A percentile compares a stretch with the other conserved stretches of the same genome.
These are phyloP conservation scores for Fusarium incarnatum DNA, from an alignment of 2,329 filamentous ascomycete genomes.

Conservation along the genomic window DNA sequence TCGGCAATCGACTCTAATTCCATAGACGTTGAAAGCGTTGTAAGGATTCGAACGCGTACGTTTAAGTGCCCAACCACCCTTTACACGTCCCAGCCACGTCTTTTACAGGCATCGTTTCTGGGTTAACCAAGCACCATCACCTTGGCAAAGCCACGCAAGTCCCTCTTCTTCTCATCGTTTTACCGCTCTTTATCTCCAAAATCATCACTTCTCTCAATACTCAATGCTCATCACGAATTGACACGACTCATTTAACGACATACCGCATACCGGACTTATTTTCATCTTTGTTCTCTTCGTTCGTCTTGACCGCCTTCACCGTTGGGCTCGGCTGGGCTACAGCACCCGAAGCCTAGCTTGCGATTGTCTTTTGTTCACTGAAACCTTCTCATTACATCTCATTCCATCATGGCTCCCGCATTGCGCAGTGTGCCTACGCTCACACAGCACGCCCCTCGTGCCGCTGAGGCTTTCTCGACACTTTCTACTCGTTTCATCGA, in stretches of 20 bases:
- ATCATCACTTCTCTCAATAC: background rate
- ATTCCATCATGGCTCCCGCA: constrained; percentile 55
- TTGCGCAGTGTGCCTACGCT: constrained; percentile 49
- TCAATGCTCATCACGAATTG: constrained; percentile 2
- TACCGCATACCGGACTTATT: background rate
- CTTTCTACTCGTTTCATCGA: constrained; percentile 56
- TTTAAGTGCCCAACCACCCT: constrained; percentile 38
- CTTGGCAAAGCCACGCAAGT: constrained; percentile 27
- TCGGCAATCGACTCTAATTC: background rate
- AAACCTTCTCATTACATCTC: constrained; percentile 38
- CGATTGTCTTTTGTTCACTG: constrained; percentile 18
- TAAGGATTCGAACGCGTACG: constrained; percentile 5
- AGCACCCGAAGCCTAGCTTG: constrained; percentile 45
- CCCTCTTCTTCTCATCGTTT: constrained; percentile 7
- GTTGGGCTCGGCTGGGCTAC: constrained; percentile 46
- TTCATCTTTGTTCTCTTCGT: background rate
- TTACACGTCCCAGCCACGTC: constrained; percentile 44
- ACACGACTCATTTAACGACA: background rate
- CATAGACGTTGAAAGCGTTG: background rate
- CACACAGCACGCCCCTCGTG: constrained; percentile 28
- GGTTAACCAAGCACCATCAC: constrained; percentile 43
- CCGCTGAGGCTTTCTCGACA: constrained; percentile 44
- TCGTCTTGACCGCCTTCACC: constrained; percentile 11
- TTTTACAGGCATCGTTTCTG: constrained; percentile 46
- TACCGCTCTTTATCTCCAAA: constrained; percentile 7